Conservation (phyloP, 1,284 basidiomycete species). For the Ustilago vetiveriae region DNA sequence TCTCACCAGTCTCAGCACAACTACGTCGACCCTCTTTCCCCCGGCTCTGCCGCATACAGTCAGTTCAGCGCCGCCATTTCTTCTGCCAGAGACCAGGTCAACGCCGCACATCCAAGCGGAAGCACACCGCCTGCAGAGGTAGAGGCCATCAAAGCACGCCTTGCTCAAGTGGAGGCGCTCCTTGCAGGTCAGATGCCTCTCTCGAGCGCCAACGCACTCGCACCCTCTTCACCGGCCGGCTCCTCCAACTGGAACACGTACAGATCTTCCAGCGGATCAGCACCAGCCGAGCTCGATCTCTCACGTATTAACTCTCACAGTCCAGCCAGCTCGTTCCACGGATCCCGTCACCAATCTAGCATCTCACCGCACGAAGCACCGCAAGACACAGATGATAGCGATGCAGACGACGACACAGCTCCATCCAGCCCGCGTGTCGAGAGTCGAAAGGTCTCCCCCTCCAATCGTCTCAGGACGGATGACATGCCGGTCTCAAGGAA, state of each 20-base stretch:
- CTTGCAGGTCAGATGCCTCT: slow-evolving; percentile 39
- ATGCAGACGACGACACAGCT: slow-evolving; percentile 28
- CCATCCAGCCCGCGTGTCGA: slow-evolving; percentile 19
- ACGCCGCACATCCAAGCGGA: slow-evolving; percentile 18
- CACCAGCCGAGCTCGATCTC: slow-evolving; percentile 18
- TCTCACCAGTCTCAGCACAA: slow-evolving; percentile 7
- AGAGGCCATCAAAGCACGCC: slow-evolving; percentile 61
- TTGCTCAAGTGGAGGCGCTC: slow-evolving; percentile 59
- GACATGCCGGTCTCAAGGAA: slow-evolving; percentile 36
- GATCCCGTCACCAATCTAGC: slow-evolving; percentile 23
- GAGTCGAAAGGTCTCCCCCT: slow-evolving; percentile 9
- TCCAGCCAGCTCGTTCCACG: slow-evolving; percentile 13
- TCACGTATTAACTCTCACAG: slow-evolving; percentile 27
- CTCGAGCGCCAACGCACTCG: slow-evolving; percentile 23
- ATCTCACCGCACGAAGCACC: slow-evolving; percentile 21
- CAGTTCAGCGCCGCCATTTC: slow-evolving; percentile 44
- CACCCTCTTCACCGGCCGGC: slow-evolving; percentile 20
- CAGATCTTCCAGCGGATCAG: slow-evolving; percentile 15
- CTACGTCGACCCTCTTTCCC: slow-evolving; percentile 27
- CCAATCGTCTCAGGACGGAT: slow-evolving; percentile 26
- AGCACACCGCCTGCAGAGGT: slow-evolving; percentile 51
- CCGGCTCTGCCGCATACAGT: slow-evolving; percentile 30
- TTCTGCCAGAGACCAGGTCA: slow-evolving; percentile 32
- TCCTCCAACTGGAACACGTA: slow-evolving; percentile 42
- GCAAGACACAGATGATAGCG: slow-evolving; percentile 33